Base-by-base conservation (phyloP, 2,329 filamentous ascomycete species). In the Amauroascus niger region DNA sequence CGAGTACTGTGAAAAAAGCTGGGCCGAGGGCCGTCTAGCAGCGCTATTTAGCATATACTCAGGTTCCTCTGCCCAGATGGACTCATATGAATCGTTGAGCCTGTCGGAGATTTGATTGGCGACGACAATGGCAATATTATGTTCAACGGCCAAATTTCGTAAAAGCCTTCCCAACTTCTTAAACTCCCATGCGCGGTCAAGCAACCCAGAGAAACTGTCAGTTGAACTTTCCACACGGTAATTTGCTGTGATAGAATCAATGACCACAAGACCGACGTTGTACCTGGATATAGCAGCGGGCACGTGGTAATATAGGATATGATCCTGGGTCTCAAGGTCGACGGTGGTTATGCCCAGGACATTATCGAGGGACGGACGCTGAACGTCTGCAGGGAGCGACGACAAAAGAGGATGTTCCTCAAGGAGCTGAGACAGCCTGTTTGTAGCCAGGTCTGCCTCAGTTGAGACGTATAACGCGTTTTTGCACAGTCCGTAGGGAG, bases 81-180 rank as follows among this genome's bases (percentile, higher is more conserved):
- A 53, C 11, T 48, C 52, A 11, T 65, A 61, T 9, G 55, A 51
- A 24, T 64, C 62, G 16, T 72, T 72, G 59, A 98, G 95, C 3
- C 89, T 84, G 70, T 98, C 93, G 5, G 88, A 87, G 28, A 98
- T 91, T 69, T 98, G 93, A 66, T 98, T 98, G 4, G 91, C 87
- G 2, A 96, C 86, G 0, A 98, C 89, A 26, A 98, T 78, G 22
- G 89, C 90, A 44, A 96, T 75, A 59, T 84, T 77, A 63, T 94
- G 76, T 40, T 78, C 79, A 35, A 80, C 79, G 0, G 93, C 93
- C 1, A 97, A 73, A 37, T 84, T 79, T 33, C 89, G 81, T 20
- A 98, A 76, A 49, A 88, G 75, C 39, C 83, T 79, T 33, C 91
- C 61, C 76, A 95, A 74, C 28, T 83, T 82, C 14, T 88, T 78